phyloP scores from a whole-genome alignment of 306 rosid genomes.

The Elaeagnus macrophylla region DNA sequence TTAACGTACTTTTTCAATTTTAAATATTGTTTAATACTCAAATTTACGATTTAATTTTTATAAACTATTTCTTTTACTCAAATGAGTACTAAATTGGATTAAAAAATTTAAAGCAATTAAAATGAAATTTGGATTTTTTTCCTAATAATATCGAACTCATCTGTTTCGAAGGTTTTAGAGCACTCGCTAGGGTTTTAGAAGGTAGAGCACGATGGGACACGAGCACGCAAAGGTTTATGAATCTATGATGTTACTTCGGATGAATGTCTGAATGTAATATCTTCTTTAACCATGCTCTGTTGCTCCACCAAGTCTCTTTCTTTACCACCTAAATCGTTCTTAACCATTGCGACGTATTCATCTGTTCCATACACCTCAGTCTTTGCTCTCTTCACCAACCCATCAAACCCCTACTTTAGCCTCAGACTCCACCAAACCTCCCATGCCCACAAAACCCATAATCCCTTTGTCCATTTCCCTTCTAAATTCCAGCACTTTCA shows the following conservation, averaged over 20 bases:
- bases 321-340: conserved; percentile 10
- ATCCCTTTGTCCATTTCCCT: conserved; percentile 7
- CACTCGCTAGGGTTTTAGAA: conserved; percentile 10
- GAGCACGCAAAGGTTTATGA: background rate
- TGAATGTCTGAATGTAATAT: conserved; percentile 1
- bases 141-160: no score
- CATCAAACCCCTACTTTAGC: background rate
- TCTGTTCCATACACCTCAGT: background rate
- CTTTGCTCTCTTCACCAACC: background rate
- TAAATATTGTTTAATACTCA: no score
- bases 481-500: conserved; percentile 11
- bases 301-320: conserved; percentile 21
- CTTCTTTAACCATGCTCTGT: conserved; percentile 16
- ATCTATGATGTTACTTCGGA: no score
- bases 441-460: background rate
- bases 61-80: no score
- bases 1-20: no score
- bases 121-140: no score
- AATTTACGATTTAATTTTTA: no score
- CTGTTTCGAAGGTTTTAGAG: no score
- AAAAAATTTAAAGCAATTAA: no score
- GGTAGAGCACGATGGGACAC: background rate
- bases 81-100: no score
- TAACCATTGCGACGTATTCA: background rate
- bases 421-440: conserved; percentile 3